Conservation (phyloP, 148 eudicot species). For the Amaranthus cruentus region DNA sequence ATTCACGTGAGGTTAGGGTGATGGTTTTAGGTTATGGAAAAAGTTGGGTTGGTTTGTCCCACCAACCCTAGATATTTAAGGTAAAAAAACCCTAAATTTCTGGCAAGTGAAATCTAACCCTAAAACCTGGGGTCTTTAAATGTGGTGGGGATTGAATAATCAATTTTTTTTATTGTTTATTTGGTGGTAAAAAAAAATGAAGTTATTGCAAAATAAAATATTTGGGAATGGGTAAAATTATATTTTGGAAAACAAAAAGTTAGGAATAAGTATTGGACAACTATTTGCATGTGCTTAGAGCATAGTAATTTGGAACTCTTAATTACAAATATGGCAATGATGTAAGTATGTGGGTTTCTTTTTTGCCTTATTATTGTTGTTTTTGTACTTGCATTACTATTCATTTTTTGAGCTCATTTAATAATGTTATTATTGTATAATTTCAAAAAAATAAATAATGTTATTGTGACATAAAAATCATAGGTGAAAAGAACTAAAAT, state of each 20-base stretch:
- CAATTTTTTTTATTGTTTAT: conserved; percentile 9
- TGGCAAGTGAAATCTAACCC: conserved; percentile 29
- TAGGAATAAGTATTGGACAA: neutral
- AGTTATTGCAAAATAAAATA: neutral
- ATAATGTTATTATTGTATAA: too few relatives aligned
- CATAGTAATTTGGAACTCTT: conserved; percentile 22
- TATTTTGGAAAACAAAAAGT: neutral
- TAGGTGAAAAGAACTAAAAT: too few relatives aligned
- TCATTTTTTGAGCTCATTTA: too few relatives aligned
- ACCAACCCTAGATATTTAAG: conserved; percentile 37
- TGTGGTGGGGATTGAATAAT: conserved; percentile 18
- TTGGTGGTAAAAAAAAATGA: neutral
- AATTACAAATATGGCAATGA: conserved; percentile 16
- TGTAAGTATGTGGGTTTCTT: conserved; percentile 18
- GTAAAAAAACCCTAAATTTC: conserved; percentile 24
- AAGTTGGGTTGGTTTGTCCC: neutral
- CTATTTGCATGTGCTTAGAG: conserved; percentile 21
- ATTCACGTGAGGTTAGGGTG: neutral
- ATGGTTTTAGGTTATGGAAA: neutral
- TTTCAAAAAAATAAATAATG: too few relatives aligned
- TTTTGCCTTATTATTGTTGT: conserved; percentile 8
- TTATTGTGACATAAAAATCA: too few relatives aligned
- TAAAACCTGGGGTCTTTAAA: conserved; percentile 28
- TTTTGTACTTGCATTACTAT: too few relatives aligned
- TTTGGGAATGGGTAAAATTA: conserved; percentile 5